These are phyloP conservation scores for Sesbania bispinosa DNA, from an alignment of 306 rosid genomes.

Conservation along the genomic window DNA sequence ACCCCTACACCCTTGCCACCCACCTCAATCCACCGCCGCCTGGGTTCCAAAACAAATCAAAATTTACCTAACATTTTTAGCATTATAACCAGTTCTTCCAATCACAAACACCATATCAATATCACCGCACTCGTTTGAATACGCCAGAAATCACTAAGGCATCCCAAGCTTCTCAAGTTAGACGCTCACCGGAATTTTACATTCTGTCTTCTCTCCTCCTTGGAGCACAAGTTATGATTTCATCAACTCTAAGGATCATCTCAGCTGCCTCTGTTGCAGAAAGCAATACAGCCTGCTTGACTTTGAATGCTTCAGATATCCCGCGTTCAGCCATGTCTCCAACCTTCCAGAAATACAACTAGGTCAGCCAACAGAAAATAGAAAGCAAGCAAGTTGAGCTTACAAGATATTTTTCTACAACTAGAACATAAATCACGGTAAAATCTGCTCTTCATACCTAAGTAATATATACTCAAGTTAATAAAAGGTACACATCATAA, in stretches of 20 bases:
- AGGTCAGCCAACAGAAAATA: not conserved
- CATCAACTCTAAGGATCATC: constrained; percentile 98
- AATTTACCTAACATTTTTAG: not conserved
- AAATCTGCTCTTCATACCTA: not conserved
- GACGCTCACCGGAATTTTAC: constrained; percentile 41
- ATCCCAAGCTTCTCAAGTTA: not conserved
- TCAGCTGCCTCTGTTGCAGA: constrained; percentile 97
- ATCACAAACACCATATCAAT: not conserved
- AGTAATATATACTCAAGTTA: not conserved
- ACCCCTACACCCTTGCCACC: not conserved
- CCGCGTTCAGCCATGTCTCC: constrained; percentile 90
- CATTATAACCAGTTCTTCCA: constrained; percentile 9
- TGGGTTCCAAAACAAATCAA: not conserved
- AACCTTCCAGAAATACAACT: constrained; percentile 46
- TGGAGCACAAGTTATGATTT: constrained; percentile 96
- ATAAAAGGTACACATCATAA: not conserved
- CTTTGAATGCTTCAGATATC: constrained; percentile 82
- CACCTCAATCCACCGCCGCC: not conserved
- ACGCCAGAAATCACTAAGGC: not conserved
- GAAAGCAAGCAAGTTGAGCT: not conserved
- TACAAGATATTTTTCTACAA: not conserved
- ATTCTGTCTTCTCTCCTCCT: constrained; percentile 92
- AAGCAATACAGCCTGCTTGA: constrained; percentile 87
- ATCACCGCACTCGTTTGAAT: not conserved
- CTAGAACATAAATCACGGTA: not conserved